A percentile compares a stretch with the other conserved stretches of the same genome.
Evolutionary conservation across 164 flowering plant species (phyloP).

Genomic region (Macadamia tetraphylla): DNA sequence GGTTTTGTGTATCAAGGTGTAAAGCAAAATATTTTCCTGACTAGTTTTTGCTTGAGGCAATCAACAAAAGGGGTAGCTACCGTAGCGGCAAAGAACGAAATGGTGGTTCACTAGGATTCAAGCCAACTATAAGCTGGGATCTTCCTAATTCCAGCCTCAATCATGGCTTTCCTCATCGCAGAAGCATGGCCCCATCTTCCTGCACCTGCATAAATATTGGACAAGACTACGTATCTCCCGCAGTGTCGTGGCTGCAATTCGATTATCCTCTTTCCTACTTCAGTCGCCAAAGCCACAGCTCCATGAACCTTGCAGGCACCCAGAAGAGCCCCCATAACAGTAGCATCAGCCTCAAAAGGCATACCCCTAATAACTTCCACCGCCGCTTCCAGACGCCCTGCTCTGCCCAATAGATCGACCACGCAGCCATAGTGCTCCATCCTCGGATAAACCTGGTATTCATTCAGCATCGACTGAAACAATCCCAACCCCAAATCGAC

Average conservation of each 20-base stretch:
- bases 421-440: slow-evolving; percentile 83
- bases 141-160: slow-evolving; percentile 42
- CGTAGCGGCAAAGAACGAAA: too few species aligned
- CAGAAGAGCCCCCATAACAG: slow-evolving; percentile 71
- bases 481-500: slow-evolving; percentile 45
- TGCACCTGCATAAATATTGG: slow-evolving; percentile 53
- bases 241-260: slow-evolving; percentile 56
- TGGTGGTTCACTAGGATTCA: slow-evolving; percentile 3
- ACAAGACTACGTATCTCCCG: slow-evolving; percentile 56
- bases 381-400: slow-evolving; percentile 64
- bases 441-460: slow-evolving; percentile 41
- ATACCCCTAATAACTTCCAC: slow-evolving; percentile 34
- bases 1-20: too few species aligned
- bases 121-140: slow-evolving; percentile 45
- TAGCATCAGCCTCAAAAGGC: slow-evolving; percentile 75
- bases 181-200: slow-evolving; percentile 60
- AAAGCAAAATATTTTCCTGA: too few species aligned
- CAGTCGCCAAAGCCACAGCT: slow-evolving; percentile 41
- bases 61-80: too few species aligned
- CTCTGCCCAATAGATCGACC: slow-evolving; percentile 77
- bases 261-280: slow-evolving; percentile 45
- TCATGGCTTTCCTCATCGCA: slow-evolving; percentile 51
- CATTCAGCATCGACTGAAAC: slow-evolving; percentile 42
- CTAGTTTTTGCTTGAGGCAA: too few species aligned
- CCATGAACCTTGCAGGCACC: slow-evolving; percentile 79